Base-by-base conservation (phyloP, 2,329 filamentous ascomycete genomes). In the Apiospora marii region DNA sequence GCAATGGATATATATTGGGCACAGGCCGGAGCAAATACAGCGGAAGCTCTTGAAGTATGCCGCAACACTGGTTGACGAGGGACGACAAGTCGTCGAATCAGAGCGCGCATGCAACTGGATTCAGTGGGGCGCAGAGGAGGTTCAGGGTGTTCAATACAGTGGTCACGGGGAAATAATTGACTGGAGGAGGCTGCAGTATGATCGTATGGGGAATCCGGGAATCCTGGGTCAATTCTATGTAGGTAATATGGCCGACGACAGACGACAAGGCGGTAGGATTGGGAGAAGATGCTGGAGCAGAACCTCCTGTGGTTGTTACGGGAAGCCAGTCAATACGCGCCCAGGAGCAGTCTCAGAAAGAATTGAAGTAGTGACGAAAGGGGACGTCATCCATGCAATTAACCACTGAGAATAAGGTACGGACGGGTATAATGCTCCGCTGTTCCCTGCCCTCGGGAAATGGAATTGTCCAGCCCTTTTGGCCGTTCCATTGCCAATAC, bases 51-150 rank as follows among this genome's bases (percentile, higher is more conserved):
- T 73, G 70, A 37, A 58, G 24, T 46, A 64, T 64, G 69, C 67
- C 48, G 61, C 67, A 69, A 75, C 69, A 72, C 70, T 71, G 69
- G 70, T 30, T 61, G 68, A 37, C 64, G 68, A 43, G 53, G 74
- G 70, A 75, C 73, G 75, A 77, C 74, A 71, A 77, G 72, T 73
- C 27, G 27, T 34, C 69, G 73, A 72, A 74, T 70, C 51, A 68
- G 51, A 43, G 71, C 37, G 69, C 64, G 58, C 79, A 80, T 79
- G 44, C 76, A 74, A 71, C 19, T 44, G 58, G 58, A 24, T 41
- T 46, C 49, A 61, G 67, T 41, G 72, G 68, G 64, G 53, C 46
- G 67, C 64, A 30, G 43, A 16, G 10, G 64, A 68, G 44, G 13
- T 14, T 22, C n/a, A 44, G n/a, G 37, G 22, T 68, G 7, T 68